Conservation (phyloP, 495 filamentous ascomycete genomes). For the Cenococcum geophilum region DNA sequence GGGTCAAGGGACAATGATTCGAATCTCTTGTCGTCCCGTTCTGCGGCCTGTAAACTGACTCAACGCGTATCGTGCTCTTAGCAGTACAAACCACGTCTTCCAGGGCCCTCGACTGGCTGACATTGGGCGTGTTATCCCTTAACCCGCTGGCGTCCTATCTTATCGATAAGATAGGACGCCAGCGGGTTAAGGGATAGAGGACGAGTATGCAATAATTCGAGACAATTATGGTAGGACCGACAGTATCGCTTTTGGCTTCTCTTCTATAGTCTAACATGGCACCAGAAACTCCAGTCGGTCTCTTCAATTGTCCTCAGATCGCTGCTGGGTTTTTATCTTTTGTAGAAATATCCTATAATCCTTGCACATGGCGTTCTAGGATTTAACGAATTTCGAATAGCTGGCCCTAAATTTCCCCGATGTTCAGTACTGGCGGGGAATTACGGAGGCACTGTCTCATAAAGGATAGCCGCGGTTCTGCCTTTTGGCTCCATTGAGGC, state of each 20-base stretch:
- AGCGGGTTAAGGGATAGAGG: no score
- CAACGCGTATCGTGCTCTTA: conserved; percentile 1
- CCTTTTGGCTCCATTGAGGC: conserved; percentile 72
- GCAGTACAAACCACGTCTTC: neutral
- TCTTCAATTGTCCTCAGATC: neutral
- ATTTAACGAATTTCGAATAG: conserved; percentile 76
- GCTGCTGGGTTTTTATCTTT: conserved; percentile 1
- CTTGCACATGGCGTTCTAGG: conserved; percentile 88
- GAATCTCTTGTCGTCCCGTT: neutral
- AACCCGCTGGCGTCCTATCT: no score
- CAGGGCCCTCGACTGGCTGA: conserved; percentile 55
- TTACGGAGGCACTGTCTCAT: conserved; percentile 66
- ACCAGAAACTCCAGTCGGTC: conserved; percentile 19
- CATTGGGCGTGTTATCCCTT: conserved; percentile 61
- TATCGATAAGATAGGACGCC: no score
- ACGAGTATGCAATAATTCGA: conserved; percentile 69
- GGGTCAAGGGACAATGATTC: neutral
- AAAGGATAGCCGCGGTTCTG: conserved; percentile 73
- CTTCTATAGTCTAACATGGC: neutral
- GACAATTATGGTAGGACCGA: conserved; percentile 58
- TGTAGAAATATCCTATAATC: conserved; percentile 60
- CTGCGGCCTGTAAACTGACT: neutral
- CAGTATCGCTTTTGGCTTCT: no score
- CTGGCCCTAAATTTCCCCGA: conserved; percentile 64
- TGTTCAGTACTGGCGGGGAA: conserved; percentile 89